Conservation (phyloP, 129 eudicot genomes). For the Pseudognaphalium luteoalbum region DNA sequence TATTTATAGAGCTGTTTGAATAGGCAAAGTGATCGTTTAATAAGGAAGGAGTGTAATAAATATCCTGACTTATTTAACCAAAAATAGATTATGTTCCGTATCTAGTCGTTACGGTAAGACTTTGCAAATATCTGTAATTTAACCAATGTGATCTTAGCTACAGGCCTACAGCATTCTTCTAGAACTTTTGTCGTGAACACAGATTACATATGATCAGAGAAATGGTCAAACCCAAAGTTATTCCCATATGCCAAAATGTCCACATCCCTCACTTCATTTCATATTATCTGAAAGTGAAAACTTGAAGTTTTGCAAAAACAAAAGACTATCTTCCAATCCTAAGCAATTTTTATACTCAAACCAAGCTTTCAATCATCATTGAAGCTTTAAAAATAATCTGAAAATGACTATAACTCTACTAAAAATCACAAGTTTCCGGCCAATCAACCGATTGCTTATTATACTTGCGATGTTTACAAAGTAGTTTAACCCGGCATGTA, state of each 20-base stretch:
- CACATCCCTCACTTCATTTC: neutral
- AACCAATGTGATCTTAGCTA: no score
- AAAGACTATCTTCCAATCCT: slow-evolving; percentile 5
- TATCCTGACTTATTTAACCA: no score
- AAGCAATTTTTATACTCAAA: neutral
- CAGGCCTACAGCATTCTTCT: neutral
- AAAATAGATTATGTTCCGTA: no score
- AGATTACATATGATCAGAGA: neutral
- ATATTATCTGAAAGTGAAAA: neutral
- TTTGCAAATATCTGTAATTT: no score
- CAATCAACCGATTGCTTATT: neutral
- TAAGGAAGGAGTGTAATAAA: no score
- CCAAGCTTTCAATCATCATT: slow-evolving; percentile 11
- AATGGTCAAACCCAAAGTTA: slow-evolving; percentile 3
- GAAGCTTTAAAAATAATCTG: neutral
- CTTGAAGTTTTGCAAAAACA: neutral
- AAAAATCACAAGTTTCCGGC: slow-evolving; percentile 14
- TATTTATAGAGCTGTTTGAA: no score
- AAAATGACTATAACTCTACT: slow-evolving; percentile 1
- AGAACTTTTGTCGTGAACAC: neutral
- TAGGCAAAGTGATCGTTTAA: no score
- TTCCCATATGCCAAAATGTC: neutral
- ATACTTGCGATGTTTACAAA: neutral
- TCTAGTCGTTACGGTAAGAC: no score
- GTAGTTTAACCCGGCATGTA: neutral